phyloP scores from a whole-genome alignment of 495 filamentous ascomycete genomes.

The Annulohypoxylon moriforme region DNA sequence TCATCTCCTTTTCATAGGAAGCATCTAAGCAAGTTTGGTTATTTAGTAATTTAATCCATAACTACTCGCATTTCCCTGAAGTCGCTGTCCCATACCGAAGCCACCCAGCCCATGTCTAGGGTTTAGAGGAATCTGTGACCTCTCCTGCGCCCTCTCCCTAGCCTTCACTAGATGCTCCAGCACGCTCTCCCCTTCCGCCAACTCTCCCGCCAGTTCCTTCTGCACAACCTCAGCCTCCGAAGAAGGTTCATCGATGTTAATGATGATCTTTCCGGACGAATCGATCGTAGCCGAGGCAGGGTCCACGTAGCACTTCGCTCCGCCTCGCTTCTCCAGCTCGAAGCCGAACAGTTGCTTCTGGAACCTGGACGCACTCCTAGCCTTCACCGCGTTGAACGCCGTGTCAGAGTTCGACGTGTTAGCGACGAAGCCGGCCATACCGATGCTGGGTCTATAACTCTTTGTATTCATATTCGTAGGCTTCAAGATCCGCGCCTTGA shows the following conservation, averaged over 20 bases:
- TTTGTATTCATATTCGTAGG: constrained; percentile 42
- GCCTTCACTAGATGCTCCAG: constrained; percentile 36
- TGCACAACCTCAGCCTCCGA: constrained; percentile 63
- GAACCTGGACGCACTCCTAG: background rate
- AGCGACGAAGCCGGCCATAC: constrained; percentile 63
- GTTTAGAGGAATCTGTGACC: constrained; percentile 9
- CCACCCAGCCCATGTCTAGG: background rate
- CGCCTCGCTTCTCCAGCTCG: constrained; percentile 71
- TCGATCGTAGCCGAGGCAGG: constrained; percentile 67
- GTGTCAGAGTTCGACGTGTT: constrained; percentile 46
- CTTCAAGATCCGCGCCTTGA: constrained; percentile 75
- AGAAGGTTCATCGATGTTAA: constrained; percentile 61
- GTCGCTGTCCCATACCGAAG: constrained; percentile 3
- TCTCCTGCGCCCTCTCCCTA: constrained; percentile 15
- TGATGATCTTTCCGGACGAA: constrained; percentile 66
- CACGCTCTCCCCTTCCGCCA: constrained; percentile 51
- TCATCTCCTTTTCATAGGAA: background rate
- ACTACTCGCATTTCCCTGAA: constrained; percentile 13
- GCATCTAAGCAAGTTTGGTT: no score
- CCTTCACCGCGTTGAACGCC: constrained; percentile 40
- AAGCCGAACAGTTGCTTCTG: constrained; percentile 54
- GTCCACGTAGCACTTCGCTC: constrained; percentile 72
- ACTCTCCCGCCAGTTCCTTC: constrained; percentile 56
- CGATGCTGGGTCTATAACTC: constrained; percentile 48
- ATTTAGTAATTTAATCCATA: constrained; percentile 23